Evolutionary conservation across 768 basidiomycete genomes (phyloP), one percentile per base, ranked within the genome.

Genomic region (Russula lepida): DNA sequence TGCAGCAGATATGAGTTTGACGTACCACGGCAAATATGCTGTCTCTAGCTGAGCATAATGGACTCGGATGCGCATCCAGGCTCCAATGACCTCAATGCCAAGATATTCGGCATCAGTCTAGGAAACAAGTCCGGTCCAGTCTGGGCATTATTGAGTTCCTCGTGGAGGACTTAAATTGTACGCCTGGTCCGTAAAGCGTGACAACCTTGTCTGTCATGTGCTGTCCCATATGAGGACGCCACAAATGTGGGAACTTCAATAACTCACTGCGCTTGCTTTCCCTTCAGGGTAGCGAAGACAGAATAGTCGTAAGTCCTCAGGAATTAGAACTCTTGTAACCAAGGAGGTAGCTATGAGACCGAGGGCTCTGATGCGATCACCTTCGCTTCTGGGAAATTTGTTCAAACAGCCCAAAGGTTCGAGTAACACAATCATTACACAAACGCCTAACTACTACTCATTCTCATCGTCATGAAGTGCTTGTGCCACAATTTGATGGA

Each of bases 401-500:
- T 52, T 30, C 47, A 54, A 25, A 43, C 30, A 28, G 50, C 33
- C 17, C 3, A 23, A 0, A 5, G 35, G 6, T 6, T 27, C 27
- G 21, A 15, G 25, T 47, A 19, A 12, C 28, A 48, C 27, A 25
- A 5, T 47, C 39, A 28, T 69, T 81, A 62, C 66, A 92, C 89
- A 25, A 80, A 39, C 2, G 25, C 27, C 35, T 15, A 25, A 35
- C 25, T 46, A 21, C 6, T 35, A 33, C 25, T 54, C 58, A 47
- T 58, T 54, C 65, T 67, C 58, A 47, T 60, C 58, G 41, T 82
- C 80, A 54, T 83, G 74, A 41, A 92, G 71, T n/a, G 85, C 82
- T 64, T 88, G 84, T 11, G 86, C 84, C 30, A 88, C 83, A 47
- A 89, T 81, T 23, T 81, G 76, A 70, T 93, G 91, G 32, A 92